phyloP scores from a whole-genome alignment of 768 basidiomycete species.

The Lactarius hatsudake region DNA sequence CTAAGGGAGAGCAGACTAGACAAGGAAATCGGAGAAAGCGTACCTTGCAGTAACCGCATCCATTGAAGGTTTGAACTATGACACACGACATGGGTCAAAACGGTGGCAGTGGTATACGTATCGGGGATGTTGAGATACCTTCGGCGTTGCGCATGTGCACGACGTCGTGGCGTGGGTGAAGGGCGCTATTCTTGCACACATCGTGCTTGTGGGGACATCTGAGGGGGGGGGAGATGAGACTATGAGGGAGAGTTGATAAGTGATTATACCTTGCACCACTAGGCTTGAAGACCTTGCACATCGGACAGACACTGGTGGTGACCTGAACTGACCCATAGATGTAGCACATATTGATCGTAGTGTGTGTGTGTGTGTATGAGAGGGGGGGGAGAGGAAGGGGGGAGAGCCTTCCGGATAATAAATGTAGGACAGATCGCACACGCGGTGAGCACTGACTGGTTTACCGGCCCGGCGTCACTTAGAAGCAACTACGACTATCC shows the following conservation, averaged over 20 bases:
- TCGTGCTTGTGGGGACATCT: slow-evolving; percentile 79
- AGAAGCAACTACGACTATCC: slow-evolving; percentile 21
- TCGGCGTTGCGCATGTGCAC: slow-evolving; percentile 85
- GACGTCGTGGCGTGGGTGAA: slow-evolving; percentile 76
- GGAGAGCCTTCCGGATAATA: slow-evolving; percentile 5
- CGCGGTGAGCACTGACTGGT: background rate
- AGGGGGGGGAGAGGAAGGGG: slow-evolving; percentile 14
- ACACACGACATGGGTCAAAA: slow-evolving; percentile 24
- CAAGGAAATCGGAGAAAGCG: slow-evolving; percentile 27
- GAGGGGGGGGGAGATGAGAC: slow-evolving; percentile 29
- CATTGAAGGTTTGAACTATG: slow-evolving; percentile 76
- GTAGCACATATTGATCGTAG: slow-evolving; percentile 60
- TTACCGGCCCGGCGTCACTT: background rate
- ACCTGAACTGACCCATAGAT: slow-evolving; percentile 66
- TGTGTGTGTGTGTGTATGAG: slow-evolving; percentile 11
- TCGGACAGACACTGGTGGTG: slow-evolving; percentile 66
- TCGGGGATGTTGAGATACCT: slow-evolving; percentile 45
- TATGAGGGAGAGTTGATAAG: slow-evolving; percentile 21
- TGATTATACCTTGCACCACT: slow-evolving; percentile 50
- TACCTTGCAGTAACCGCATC: slow-evolving; percentile 91
- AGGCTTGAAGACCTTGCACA: slow-evolving; percentile 80
- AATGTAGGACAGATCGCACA: slow-evolving; percentile 4
- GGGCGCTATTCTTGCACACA: slow-evolving; percentile 68
- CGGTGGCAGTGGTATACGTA: slow-evolving; percentile 19
- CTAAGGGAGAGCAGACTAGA: background rate